These are phyloP conservation scores for Singerocomus inundabilis DNA, from an alignment of 1,284 basidiomycete genomes.

Conservation along the genomic window DNA sequence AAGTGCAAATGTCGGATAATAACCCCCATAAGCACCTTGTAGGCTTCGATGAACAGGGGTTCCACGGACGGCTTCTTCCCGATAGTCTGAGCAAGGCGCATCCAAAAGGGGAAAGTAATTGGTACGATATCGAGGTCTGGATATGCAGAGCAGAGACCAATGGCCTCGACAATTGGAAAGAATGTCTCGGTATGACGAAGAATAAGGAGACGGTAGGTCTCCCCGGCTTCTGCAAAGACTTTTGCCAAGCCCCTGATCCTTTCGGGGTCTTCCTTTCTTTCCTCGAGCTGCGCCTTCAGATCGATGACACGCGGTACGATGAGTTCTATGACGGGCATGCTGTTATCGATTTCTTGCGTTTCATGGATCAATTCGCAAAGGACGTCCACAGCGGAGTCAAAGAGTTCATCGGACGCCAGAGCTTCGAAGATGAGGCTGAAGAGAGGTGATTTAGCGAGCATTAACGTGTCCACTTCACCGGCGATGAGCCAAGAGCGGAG, in stretches of 20 bases:
- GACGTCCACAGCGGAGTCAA: conserved; percentile 90
- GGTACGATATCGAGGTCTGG: conserved; percentile 95
- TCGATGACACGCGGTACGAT: conserved; percentile 83
- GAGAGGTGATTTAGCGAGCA: conserved; percentile 79
- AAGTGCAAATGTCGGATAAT: conserved; percentile 94
- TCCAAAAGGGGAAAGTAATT: conserved; percentile 99
- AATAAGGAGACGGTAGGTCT: conserved; percentile 91
- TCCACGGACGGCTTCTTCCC: conserved; percentile 71
- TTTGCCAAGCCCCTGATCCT: conserved; percentile 89
- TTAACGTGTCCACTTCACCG: conserved; percentile 74
- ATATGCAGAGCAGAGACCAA: conserved; percentile 92
- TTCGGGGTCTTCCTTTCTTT: conserved; percentile 76
- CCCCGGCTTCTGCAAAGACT: conserved; percentile 94
- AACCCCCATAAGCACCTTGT: conserved; percentile 79
- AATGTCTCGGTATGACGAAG: conserved; percentile 88
- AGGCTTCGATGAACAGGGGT: conserved; percentile 76
- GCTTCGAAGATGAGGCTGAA: conserved; percentile 84
- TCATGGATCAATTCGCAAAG: conserved; percentile 97
- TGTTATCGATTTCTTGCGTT: conserved; percentile 96
- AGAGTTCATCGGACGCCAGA: conserved; percentile 80
- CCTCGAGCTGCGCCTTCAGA: conserved; percentile 62
- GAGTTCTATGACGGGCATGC: conserved; percentile 84
- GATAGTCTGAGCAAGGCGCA: conserved; percentile 82
- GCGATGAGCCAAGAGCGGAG: conserved; percentile 86
- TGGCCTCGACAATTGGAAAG: conserved; percentile 92